Evolutionary conservation across 331 rosid genomes (phyloP), one percentile per base, ranked within the genome.

Genomic region (Dryas integrifolia): DNA sequence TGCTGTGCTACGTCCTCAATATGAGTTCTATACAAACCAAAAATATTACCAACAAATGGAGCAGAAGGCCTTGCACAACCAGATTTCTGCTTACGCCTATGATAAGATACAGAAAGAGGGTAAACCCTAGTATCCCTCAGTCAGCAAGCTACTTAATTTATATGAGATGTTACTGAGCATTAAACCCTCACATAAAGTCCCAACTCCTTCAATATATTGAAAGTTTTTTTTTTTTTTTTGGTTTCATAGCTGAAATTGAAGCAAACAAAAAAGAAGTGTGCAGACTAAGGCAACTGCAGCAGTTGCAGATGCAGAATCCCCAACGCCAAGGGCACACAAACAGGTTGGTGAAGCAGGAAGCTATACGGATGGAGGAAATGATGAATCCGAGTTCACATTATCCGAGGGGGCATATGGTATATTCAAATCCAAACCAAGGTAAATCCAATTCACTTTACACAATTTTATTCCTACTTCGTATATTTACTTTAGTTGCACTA

Each of bases 181-280:
- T 26, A 26, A 26, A 26, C 30, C 30, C 30, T 26, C 30, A 26
- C 30, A 26, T 26, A 26, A 26, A 26, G 30, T 26, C 30, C 30
- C 2, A 26, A 26, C 30, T 26, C 30, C 30, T 26, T 26, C 2
- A 26, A 26, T 5, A 65, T 16, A 44, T 30, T 5, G 9, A 7
- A 4, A 30, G 15, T 9, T 51, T 8, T 39, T 9, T 68, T 30
- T 14, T 24, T 4, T 43, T 16, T 6, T 50, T 49, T 18, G 0
- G 21, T 18, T 18, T 18, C 21, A 58, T 82, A 90, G 96, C 61
- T 60, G 78, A 78, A 53, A 74, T 79, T 13, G 89, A 81, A 39
- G 74, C 43, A 71, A 82, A 58, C 45, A 78, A 26, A 76, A 76
- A 69, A 7, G 88, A 90, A 74, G 47, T 86, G 75, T 21, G 26